Base-by-base conservation (phyloP, 768 basidiomycete genomes). In the Daedalea quercina region DNA sequence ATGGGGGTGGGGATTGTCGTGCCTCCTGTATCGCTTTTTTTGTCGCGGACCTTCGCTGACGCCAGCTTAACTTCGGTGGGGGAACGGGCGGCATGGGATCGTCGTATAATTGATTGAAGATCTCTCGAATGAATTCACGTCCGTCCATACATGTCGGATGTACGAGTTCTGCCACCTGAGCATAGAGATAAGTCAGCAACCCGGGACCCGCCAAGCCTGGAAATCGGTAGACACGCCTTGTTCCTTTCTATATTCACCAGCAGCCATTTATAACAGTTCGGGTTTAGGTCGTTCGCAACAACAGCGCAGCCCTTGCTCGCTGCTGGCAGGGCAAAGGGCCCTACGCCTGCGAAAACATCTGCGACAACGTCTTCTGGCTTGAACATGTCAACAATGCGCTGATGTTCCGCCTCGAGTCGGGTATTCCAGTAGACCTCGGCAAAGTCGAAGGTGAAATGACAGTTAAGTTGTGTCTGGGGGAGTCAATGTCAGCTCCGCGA, bases 351-450 rank as follows among this genome's bases (percentile, higher is more conserved):
- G 66, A 98, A 94, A 26, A 90, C 93, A 65, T 99, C 96, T 2
- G 84, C 94, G 22, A 98, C 69, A 19, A 98, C 80, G 49, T 92
- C 90, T 23, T 83, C 76, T 0, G 84, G 80, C 24, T 76, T 65
- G 69, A 97, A 94, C 33, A 76, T 58, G 17, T 77, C 66, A 40
- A 98, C 88, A 15, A 99, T 75, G 2, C 94, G 85, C 24, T 84
- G 81, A 63, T 99, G 96, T 64, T 99, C 96, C 3, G 84, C 83
- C 53, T 92, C 88, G 33, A 99, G 72, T 34, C 96, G 84, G 15
- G 94, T 95, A 72, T 99, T 99, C 94, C 94, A 99, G 69, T 99
- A 99, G 12, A 98, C 96, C 64, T 84, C 76, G 6, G 87, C 84
- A 64, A 98, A 99, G 67, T 99, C 94, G 62, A 99, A 98, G 1